Conservation (phyloP, 2,329 filamentous ascomycete genomes). For the Paracamarosporium sp. region DNA sequence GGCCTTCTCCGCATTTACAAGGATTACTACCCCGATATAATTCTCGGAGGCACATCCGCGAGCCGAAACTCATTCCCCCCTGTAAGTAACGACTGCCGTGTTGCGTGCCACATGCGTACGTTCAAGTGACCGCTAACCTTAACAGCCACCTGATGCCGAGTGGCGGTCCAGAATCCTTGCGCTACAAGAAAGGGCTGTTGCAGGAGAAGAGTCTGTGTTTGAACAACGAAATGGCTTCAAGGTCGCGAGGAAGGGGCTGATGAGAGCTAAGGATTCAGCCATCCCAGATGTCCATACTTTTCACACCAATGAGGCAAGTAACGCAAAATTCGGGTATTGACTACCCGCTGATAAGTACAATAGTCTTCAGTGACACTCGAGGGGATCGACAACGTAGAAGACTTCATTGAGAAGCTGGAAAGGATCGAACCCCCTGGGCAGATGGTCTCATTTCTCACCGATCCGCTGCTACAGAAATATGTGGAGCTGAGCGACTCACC, state of each 20-base stretch:
- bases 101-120: neutral
- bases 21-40: constrained; percentile 89
- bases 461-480: constrained; percentile 79
- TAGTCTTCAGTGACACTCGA: constrained; percentile 64
- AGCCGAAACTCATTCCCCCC: constrained; percentile 47
- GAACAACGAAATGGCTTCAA: constrained; percentile 65
- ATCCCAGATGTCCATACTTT: constrained; percentile 76
- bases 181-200: constrained; percentile 66
- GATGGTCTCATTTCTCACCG: constrained; percentile 75
- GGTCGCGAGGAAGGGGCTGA: constrained; percentile 62
- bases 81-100: constrained; percentile 31
- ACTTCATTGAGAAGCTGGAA: constrained; percentile 76
- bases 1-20: constrained; percentile 84
- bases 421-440: constrained; percentile 83
- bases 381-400: constrained; percentile 74
- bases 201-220: constrained; percentile 48
- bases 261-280: constrained; percentile 57
- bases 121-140: constrained; percentile 22
- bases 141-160: constrained; percentile 71
- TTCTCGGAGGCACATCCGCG: constrained; percentile 70
- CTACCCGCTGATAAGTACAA: constrained; percentile 15
- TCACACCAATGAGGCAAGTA: constrained; percentile 67
- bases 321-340: constrained; percentile 8
- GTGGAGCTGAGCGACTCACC: constrained; percentile 61
- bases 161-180: constrained; percentile 74